Conservation (phyloP, 1,284 basidiomycete genomes). For the Melampsora larici-populina region DNA sequence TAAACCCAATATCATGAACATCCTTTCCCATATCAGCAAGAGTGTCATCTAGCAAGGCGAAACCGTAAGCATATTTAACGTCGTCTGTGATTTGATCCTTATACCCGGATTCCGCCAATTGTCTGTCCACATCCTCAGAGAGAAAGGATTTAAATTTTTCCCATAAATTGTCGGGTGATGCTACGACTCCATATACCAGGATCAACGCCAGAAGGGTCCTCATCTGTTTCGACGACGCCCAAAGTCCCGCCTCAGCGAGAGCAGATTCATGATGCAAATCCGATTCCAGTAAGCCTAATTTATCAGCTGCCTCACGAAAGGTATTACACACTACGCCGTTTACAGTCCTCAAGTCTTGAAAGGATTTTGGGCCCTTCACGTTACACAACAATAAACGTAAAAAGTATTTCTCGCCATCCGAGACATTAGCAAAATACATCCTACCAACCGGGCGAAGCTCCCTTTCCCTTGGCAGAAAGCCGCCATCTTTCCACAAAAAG, state of each 20-base stretch:
- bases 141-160: background rate
- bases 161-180: background rate
- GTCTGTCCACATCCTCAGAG: background rate
- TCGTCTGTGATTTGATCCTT: no score
- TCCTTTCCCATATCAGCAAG: no score
- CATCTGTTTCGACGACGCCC: background rate
- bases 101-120: background rate
- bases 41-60: no score
- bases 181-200: background rate
- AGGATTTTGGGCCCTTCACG: background rate
- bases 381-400: background rate
- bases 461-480: background rate
- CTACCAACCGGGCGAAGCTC: background rate
- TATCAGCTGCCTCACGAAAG: slow-evolving; percentile 1
- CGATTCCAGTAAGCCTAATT: slow-evolving; percentile 1
- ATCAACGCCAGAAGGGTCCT: no score
- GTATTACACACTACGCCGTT: background rate
- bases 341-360: background rate
- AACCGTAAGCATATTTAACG: no score
- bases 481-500: background rate
- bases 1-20: no score
- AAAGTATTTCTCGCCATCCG: slow-evolving; percentile 9
- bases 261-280: background rate
- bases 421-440: slow-evolving; percentile 6
- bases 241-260: background rate